These are phyloP conservation scores for Rosa multiflora DNA, from an alignment of 306 rosid genomes.

Conservation along the genomic window DNA sequence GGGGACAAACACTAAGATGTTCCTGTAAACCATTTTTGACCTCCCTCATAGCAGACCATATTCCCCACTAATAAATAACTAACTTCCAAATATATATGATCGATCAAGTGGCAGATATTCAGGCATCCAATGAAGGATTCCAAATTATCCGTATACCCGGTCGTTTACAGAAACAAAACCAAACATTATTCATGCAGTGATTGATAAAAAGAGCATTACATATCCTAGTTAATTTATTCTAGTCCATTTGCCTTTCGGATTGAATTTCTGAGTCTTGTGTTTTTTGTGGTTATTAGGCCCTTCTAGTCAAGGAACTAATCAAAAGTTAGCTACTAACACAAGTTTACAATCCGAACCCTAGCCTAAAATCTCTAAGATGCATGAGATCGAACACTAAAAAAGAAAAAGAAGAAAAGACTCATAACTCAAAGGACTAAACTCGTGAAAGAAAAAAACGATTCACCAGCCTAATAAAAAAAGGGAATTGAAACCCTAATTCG, in stretches of 20 bases:
- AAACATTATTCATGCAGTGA: too few species aligned
- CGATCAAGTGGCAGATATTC: not conserved
- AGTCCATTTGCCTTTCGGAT: too few species aligned
- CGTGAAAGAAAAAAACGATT: too few species aligned
- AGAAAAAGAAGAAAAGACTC: too few species aligned
- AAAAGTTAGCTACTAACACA: not conserved
- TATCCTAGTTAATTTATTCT: too few species aligned
- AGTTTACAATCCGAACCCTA: not conserved
- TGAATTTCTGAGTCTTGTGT: not conserved
- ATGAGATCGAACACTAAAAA: too few species aligned
- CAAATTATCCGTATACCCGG: not conserved
- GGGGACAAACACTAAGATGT: not conserved
- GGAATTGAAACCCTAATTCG: not conserved
- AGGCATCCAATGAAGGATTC: not conserved
- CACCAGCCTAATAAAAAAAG: too few species aligned
- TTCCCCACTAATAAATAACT: not conserved
- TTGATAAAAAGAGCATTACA: too few species aligned
- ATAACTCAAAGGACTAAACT: too few species aligned
- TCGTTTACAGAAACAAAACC: too few species aligned
- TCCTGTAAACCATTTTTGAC: not conserved
- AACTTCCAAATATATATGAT: not conserved
- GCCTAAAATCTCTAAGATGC: too few species aligned
- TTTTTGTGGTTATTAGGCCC: not conserved
- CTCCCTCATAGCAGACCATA: not conserved
- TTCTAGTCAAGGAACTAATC: too few species aligned